Conservation (phyloP, 495 filamentous ascomycete genomes). For the Penicillium ucsense region DNA sequence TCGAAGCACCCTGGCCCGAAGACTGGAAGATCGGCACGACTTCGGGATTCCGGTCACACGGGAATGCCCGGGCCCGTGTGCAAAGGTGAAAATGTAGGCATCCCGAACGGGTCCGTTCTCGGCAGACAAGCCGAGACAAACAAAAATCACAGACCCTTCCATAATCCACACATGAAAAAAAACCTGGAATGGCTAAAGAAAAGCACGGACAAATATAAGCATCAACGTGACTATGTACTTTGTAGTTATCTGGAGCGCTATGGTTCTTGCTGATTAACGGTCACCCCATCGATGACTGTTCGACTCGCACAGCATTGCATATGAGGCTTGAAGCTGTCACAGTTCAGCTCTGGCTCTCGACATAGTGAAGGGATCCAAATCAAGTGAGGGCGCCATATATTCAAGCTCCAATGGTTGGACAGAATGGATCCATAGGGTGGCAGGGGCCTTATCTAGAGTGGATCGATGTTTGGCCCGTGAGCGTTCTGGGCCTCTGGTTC, state of each 20-base stretch:
- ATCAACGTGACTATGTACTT: too few relatives aligned
- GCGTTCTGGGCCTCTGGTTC: too few relatives aligned
- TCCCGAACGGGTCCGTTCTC: constrained; percentile 13
- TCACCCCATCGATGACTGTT: too few relatives aligned
- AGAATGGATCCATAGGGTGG: constrained; percentile 4
- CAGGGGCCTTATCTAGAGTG: constrained; percentile 8
- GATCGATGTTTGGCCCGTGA: background rate
- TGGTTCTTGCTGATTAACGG: too few relatives aligned
- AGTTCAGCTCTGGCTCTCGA: too few relatives aligned
- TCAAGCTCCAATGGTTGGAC: background rate
- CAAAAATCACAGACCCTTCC: background rate
- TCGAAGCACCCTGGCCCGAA: too few relatives aligned
- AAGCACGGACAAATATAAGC: too few relatives aligned
- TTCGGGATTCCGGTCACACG: constrained; percentile 23
- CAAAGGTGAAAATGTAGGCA: background rate
- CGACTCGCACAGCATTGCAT: too few relatives aligned
- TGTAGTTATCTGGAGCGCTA: too few relatives aligned
- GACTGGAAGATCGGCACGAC: constrained; percentile 11
- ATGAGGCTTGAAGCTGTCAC: too few relatives aligned
- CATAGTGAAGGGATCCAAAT: too few relatives aligned
- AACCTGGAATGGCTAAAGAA: too few relatives aligned
- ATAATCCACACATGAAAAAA: background rate
- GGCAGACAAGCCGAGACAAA: constrained; percentile 9
- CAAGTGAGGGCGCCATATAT: background rate
- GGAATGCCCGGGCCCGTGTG: constrained; percentile 9